Base-by-base conservation (phyloP, 371 early-diverging fungal genomes). In the Rhizopus arrhizus region DNA sequence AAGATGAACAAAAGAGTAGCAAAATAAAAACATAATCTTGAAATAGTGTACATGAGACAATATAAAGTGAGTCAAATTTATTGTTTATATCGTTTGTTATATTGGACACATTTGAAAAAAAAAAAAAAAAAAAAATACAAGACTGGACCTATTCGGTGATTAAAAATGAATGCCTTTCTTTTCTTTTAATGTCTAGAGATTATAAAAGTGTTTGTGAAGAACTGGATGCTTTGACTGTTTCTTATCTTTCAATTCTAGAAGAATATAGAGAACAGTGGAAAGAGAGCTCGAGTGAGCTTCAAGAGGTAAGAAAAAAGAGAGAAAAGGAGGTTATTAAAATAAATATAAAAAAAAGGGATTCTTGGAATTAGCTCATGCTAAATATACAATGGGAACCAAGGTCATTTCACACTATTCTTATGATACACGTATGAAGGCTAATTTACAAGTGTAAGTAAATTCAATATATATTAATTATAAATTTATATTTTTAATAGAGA, bases 371-470 rank as follows among this genome's bases (percentile, higher is more conserved):
- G 80, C 81, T 5, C 83, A 83, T 56, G 75, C 83, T 12, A 83
- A 83, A 53, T 83, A 83, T 56, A 74, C 78, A 15, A 83, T 83
- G 83, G 81, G 83, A 11, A 61, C 80, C n/a, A 48, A 59, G 34
- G 74, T 57, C 28, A 62, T 83, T 42, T 74, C 75, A 8, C 73
- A 69, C 34, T 69, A 67, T 38, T 79, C 80, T 10, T 83, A 81
- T 52, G 83, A 83, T 59, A 74, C 74, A 51, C 74, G 83, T n/a
- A 83, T 81, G 81, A 79, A 80, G 54, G 81, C 81, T 6, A 49
- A 55, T 34, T 50, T 64, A 45, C 66, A 67, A 68, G 69, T 81
- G 81, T 78, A 68, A 58, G 72, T 45, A 33, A 8, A n/a, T 12
- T 13, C 8, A 31, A 10, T 3, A 34, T 33, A 0, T n/a, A 13